These are phyloP conservation scores for Claviceps monticola DNA, from an alignment of 2,329 filamentous ascomycete genomes.

Conservation along the genomic window DNA sequence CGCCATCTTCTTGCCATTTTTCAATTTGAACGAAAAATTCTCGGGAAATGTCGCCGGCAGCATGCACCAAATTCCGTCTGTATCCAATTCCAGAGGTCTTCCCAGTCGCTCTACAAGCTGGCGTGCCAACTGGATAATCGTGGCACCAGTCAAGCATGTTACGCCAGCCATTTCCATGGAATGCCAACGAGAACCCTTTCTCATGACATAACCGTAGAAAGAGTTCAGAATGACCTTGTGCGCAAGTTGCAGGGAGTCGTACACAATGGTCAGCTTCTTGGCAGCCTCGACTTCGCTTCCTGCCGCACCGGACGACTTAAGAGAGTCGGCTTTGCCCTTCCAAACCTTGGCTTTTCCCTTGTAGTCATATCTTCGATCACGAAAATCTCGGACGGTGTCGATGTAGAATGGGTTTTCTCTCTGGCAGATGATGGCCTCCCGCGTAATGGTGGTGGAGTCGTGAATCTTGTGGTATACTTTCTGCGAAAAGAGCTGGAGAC, in stretches of 20 bases:
- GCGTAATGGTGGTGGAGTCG: slow-evolving; percentile 79
- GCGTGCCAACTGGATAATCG: slow-evolving; percentile 92
- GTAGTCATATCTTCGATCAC: slow-evolving; percentile 95
- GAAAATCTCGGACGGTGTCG: slow-evolving; percentile 87
- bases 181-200: slow-evolving; percentile 97
- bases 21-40: slow-evolving; percentile 87
- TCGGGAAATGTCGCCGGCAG: slow-evolving; percentile 91
- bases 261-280: slow-evolving; percentile 97
- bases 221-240: slow-evolving; percentile 99
- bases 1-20: slow-evolving; percentile 89
- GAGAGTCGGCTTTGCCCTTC: slow-evolving; percentile 86
- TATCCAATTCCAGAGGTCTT: slow-evolving; percentile 85
- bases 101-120: slow-evolving; percentile 89
- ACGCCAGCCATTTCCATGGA: slow-evolving; percentile 99
- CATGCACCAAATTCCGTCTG: slow-evolving; percentile 99
- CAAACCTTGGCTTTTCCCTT: slow-evolving; percentile 96
- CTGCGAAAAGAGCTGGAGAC: slow-evolving; percentile 84
- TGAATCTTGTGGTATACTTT: slow-evolving; percentile 99
- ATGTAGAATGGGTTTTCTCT: slow-evolving; percentile 98
- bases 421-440: slow-evolving; percentile 96
- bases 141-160: slow-evolving; percentile 89
- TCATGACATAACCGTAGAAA: slow-evolving; percentile 98
- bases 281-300: slow-evolving; percentile 72
- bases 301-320: slow-evolving; percentile 71
- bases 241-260: slow-evolving; percentile 87